Percentiles rank a stretch among this genome's conserved stretches.
phyloP scores from a whole-genome alignment of 331 rosid species.

The Phaseolus coccineus region DNA sequence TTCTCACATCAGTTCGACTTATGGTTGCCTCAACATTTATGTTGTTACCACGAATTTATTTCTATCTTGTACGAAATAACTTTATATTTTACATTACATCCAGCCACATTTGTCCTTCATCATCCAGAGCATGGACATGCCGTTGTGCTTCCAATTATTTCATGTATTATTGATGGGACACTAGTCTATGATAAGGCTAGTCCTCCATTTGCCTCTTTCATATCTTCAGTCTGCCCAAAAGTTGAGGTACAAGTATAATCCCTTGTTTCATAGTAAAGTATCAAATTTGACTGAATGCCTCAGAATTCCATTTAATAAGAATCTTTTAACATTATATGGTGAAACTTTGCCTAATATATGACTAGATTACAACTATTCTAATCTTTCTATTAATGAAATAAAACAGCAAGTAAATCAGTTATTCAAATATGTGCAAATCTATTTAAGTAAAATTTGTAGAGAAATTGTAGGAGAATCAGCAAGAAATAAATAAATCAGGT shows the following conservation, averaged over 20 bases:
- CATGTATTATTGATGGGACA: constrained; percentile 89
- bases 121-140: constrained; percentile 99
- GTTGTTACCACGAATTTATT: constrained; percentile 21
- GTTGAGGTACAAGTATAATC: constrained; percentile 69
- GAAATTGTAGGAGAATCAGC: too few relatives aligned
- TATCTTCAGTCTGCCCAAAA: constrained; percentile 87
- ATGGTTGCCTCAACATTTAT: constrained; percentile 38
- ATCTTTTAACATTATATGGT: too few relatives aligned
- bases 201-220: constrained; percentile 94
- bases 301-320: too few relatives aligned
- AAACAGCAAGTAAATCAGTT: too few relatives aligned
- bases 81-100: constrained; percentile 47
- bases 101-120: constrained; percentile 94
- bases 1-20: constrained; percentile 51
- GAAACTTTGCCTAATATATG: too few relatives aligned
- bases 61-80: constrained; percentile 43
- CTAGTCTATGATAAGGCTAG: constrained; percentile 72
- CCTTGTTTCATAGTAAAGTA: not conserved
- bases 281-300: too few relatives aligned
- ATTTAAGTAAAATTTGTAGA: too few relatives aligned
- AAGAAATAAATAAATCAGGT: too few relatives aligned
- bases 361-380: too few relatives aligned
- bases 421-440: too few relatives aligned
- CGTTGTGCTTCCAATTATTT: constrained; percentile 95
- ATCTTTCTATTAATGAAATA: too few relatives aligned